Evolutionary conservation across 148 eudicot genomes (phyloP).

Genomic region (Nyssa sinensis): DNA sequence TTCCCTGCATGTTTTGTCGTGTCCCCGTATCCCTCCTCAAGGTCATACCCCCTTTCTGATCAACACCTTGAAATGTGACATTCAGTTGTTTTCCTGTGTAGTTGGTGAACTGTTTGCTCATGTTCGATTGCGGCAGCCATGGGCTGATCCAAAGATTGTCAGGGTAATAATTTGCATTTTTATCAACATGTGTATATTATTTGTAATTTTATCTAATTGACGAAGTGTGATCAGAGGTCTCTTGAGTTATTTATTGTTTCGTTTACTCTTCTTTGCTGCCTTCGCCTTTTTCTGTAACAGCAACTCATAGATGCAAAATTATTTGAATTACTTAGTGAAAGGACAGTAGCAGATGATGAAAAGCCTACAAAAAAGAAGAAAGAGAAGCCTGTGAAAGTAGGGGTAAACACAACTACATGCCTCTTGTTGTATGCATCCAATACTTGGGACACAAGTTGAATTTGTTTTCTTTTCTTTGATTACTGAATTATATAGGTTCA

Average conservation of each 20-base stretch:
- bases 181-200: too few species aligned
- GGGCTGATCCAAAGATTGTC: constrained; percentile 97
- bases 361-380: constrained; percentile 90
- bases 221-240: too few species aligned
- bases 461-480: background rate
- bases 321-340: constrained; percentile 68
- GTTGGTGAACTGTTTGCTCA: constrained; percentile 86
- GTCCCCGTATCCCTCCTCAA: too few species aligned
- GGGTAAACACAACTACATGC: constrained; percentile 38
- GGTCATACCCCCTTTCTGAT: background rate
- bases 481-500: constrained; percentile 45
- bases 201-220: background rate
- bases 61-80: background rate
- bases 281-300: constrained; percentile 37
- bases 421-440: background rate
- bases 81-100: constrained; percentile 23
- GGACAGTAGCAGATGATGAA: constrained; percentile 94
- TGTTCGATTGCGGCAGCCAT: constrained; percentile 84
- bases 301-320: constrained; percentile 73
- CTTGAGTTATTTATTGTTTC: constrained; percentile 2
- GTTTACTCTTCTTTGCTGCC: background rate
- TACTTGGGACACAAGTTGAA: constrained; percentile 1
- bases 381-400: constrained; percentile 84
- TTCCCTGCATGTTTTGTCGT: background rate
- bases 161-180: constrained; percentile 45